A percentile compares a stretch with the other conserved stretches of the same genome.
These are phyloP conservation scores for barley (Hordeum vulgare) DNA, from an alignment of 176 grass and related monocot species.

Conservation along the genomic window DNA sequence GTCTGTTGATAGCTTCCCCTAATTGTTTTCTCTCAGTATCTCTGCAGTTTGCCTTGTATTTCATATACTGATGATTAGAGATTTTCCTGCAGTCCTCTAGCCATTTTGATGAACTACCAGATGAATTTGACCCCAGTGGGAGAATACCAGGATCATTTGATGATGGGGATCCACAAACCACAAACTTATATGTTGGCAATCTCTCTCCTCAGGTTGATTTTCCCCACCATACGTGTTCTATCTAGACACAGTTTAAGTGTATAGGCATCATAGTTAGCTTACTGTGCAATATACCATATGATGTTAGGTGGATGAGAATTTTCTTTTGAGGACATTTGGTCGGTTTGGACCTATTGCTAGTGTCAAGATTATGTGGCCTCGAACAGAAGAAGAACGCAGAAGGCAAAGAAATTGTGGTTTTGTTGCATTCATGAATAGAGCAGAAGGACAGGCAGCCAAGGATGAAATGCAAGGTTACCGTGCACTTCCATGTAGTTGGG, in stretches of 20 bases:
- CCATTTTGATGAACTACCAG: conserved; percentile 89
- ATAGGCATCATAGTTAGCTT: conserved; percentile 13
- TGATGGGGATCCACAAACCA: conserved; percentile 97
- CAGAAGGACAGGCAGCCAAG: conserved; percentile 92
- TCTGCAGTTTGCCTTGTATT: conserved; percentile 1
- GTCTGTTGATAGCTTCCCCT: background rate
- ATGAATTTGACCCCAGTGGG: conserved; percentile 85
- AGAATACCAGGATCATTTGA: conserved; percentile 90
- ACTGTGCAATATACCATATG: background rate
- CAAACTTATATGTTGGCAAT: conserved; percentile 98
- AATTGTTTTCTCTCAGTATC: conserved; percentile 8
- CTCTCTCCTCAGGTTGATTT: conserved; percentile 79
- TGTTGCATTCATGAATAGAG: conserved; percentile 99
- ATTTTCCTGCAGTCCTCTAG: conserved; percentile 54
- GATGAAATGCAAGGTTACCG: conserved; percentile 99
- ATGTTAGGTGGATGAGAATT: conserved; percentile 94
- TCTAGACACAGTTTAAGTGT: background rate
- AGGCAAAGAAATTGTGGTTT: conserved; percentile 98
- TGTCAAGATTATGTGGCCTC: conserved; percentile 99
- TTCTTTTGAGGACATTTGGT: conserved; percentile 96
- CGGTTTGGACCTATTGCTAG: conserved; percentile 98
- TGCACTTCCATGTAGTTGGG: background rate
- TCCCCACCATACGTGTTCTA: background rate
- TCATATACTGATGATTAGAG: conserved; percentile 14
- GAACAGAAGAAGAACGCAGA: conserved; percentile 93